Percentiles rank a stretch among this genome's conserved stretches.
Evolutionary conservation across 148 eudicot genomes (phyloP).

Genomic region (Fagopyrum esculentum): DNA sequence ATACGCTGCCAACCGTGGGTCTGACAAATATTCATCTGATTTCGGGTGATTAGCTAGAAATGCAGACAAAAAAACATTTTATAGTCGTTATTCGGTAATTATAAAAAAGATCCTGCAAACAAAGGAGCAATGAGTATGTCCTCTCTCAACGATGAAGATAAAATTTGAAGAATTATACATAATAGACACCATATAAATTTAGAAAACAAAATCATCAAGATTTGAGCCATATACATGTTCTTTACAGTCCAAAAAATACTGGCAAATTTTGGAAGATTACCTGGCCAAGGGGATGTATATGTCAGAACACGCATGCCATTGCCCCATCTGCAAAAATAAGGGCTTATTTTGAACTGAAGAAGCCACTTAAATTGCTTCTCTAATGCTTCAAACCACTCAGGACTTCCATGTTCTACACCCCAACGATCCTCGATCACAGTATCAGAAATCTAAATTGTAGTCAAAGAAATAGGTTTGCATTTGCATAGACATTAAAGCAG

Average conservation of each 20-base stretch:
- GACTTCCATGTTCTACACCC: slow-evolving; percentile 86
- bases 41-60: slow-evolving; percentile 87
- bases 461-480: neutral
- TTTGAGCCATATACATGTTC: neutral
- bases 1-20: slow-evolving; percentile 96
- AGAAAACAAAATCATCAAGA: neutral
- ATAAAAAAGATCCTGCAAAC: neutral
- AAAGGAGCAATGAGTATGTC: neutral
- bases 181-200: neutral
- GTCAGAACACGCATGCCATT: slow-evolving; percentile 94
- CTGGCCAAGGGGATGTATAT: slow-evolving; percentile 97
- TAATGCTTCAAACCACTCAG: slow-evolving; percentile 81
- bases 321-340: slow-evolving; percentile 98
- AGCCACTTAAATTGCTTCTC: slow-evolving; percentile 93
- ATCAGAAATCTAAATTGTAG: slow-evolving; percentile 65
- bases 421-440: slow-evolving; percentile 98
- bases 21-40: slow-evolving; percentile 85
- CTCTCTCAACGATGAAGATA: neutral
- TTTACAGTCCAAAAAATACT: neutral
- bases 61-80: slow-evolving; percentile 12
- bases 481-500: neutral
- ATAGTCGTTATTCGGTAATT: neutral
- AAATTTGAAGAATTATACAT: neutral
- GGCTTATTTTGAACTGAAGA: slow-evolving; percentile 87
- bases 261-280: slow-evolving; percentile 25